Evolutionary conservation across 1,284 basidiomycete genomes (phyloP).

Genomic region (Trichosporon sp.): DNA sequence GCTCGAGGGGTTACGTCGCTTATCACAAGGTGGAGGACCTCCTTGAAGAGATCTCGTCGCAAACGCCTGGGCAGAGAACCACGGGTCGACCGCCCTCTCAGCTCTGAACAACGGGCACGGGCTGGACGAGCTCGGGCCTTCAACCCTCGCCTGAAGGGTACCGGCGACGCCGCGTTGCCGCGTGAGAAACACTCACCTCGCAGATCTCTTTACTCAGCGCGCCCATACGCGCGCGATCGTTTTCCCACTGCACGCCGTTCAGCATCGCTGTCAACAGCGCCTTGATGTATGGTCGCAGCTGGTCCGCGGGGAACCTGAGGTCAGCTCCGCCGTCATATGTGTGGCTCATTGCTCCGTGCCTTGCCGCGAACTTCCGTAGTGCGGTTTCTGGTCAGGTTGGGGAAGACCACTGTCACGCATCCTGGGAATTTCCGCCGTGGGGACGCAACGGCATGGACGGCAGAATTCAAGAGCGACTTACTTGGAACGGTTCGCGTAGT

Average conservation of each 20-base stretch:
- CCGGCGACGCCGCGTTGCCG: background rate
- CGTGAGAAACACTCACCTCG: constrained; percentile 29
- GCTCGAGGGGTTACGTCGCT: too few relatives aligned
- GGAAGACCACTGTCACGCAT: background rate
- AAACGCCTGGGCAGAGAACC: too few relatives aligned
- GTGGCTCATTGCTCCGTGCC: too few relatives aligned
- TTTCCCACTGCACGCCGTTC: constrained; percentile 32
- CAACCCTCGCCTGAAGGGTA: too few relatives aligned
- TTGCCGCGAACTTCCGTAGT: too few relatives aligned
- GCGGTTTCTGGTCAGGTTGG: background rate
- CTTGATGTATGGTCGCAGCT: constrained; percentile 34
- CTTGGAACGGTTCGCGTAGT: background rate
- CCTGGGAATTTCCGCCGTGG: background rate
- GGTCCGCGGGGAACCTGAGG: constrained; percentile 52
- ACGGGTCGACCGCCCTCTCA: background rate
- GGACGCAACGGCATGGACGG: background rate
- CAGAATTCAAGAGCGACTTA: background rate
- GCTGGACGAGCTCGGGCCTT: background rate
- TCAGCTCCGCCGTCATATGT: background rate
- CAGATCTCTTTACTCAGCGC: constrained; percentile 39
- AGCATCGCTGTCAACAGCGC: constrained; percentile 18
- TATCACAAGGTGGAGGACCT: too few relatives aligned
- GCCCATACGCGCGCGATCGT: constrained; percentile 33
- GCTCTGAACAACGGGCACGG: background rate
- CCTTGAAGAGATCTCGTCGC: too few relatives aligned